phyloP scores from a whole-genome alignment of 208 protist species.

The Trypanosoma congolense region DNA sequence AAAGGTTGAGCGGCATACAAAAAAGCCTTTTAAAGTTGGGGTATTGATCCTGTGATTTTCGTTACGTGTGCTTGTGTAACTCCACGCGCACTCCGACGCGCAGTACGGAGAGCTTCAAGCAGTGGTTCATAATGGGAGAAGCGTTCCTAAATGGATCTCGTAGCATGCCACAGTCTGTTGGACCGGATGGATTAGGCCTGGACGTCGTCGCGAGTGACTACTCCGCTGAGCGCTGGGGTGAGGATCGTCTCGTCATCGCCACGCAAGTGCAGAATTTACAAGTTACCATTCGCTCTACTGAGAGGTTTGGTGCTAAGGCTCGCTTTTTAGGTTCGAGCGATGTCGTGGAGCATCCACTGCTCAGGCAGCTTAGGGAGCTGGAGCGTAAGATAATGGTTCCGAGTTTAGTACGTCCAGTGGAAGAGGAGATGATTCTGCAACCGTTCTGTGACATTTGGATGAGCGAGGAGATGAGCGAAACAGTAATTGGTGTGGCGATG shows the following conservation, averaged over 20 bases:
- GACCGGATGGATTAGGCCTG: no score
- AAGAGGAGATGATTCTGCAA: constrained; percentile 48
- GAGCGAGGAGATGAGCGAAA: constrained; percentile 43
- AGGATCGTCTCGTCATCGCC: constrained; percentile 37
- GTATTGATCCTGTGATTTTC: no score
- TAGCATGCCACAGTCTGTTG: no score
- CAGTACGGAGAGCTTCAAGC: no score
- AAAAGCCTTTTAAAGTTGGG: no score
- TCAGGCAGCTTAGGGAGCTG: constrained; percentile 19
- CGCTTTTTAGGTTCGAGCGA: constrained; percentile 20
- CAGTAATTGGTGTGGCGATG: constrained; percentile 69
- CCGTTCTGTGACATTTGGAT: constrained; percentile 64
- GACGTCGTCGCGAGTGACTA: background rate
- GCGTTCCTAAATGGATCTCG: no score
- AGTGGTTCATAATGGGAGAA: no score
- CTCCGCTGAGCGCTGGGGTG: constrained; percentile 12
- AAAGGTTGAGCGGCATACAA: no score
- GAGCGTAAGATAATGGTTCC: constrained; percentile 18
- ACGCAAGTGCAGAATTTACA: constrained; percentile 49
- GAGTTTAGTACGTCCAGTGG: constrained; percentile 21
- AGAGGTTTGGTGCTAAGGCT: constrained; percentile 21
- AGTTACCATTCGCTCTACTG: constrained; percentile 44
- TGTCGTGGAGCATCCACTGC: constrained; percentile 22
- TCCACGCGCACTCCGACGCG: no score
- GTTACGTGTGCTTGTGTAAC: no score